Percentiles rank a stretch among this genome's conserved stretches.
These are phyloP conservation scores for Aspergillus kassunensis DNA, from an alignment of 495 filamentous ascomycete genomes.

Conservation along the genomic window DNA sequence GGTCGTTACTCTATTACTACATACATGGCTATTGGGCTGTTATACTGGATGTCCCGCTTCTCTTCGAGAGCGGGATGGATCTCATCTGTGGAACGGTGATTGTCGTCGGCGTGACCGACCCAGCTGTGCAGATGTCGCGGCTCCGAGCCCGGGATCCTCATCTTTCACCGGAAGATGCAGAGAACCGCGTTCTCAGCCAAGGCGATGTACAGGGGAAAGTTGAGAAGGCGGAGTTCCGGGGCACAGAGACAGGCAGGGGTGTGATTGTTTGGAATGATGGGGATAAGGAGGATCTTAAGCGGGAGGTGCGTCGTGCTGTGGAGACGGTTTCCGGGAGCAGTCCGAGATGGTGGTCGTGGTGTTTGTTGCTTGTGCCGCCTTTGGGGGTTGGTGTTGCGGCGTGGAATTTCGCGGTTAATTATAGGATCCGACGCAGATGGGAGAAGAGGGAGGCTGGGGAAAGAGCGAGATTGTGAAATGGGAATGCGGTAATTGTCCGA, in stretches of 20 bases:
- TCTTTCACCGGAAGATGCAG: constrained; percentile 72
- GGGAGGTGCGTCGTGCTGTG: constrained; percentile 61
- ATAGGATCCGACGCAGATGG: constrained; percentile 65
- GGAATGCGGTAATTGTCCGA: no score
- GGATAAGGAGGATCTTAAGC: constrained; percentile 59
- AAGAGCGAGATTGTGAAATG: constrained; percentile 62
- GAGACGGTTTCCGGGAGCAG: constrained; percentile 54
- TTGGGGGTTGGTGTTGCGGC: constrained; percentile 59
- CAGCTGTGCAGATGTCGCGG: constrained; percentile 72
- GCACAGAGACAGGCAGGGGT: constrained; percentile 53
- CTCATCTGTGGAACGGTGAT: constrained; percentile 73
- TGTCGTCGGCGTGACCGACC: constrained; percentile 76
- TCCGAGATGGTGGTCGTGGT: constrained; percentile 76
- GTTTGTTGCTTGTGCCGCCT: constrained; percentile 68
- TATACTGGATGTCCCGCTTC: constrained; percentile 86
- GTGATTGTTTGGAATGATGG: constrained; percentile 87
- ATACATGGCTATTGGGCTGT: constrained; percentile 74
- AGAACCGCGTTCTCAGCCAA: constrained; percentile 78
- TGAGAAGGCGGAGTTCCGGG: constrained; percentile 58
- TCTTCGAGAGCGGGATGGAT: constrained; percentile 86
- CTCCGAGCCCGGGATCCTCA: constrained; percentile 66
- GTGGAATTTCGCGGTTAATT: constrained; percentile 66
- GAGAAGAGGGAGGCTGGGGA: constrained; percentile 58
- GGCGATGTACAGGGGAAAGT: constrained; percentile 81
- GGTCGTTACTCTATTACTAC: constrained; percentile 59